Evolutionary conservation across 169 alveolate genomes (phyloP), one percentile per base, ranked within the genome.

Genomic region (Plasmodium gonderi): DNA sequence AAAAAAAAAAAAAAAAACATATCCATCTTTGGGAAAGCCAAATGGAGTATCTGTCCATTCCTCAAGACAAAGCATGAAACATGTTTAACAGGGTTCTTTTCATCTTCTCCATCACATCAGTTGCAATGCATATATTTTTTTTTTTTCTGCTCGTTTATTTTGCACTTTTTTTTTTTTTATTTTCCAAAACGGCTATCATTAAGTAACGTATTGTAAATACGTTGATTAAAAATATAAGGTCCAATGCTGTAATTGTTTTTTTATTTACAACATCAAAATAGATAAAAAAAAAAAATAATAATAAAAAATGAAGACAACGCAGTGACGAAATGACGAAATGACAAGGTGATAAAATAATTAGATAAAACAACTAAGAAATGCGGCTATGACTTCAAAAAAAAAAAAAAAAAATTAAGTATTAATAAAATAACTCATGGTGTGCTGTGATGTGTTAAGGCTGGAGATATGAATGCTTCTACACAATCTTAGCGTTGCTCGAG

Each of bases 341-440:
- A 49, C 65, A 14, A 23, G 14, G 51, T 6, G 69, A 12, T 12
- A 23, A 54, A 54, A 31, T 9, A n/a, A n/a, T 23, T 29, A 60
- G 4, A 14, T 60, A 11, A 74, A 74, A 74, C 40, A 49, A 23
- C 38, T 44, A 77, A 77, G 65, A 77, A 77, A 77, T 23, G 29
- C 38, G 17, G 38, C n/a, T 77, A 45, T 42, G 67, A 77, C 75
- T 77, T 77, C 40, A 77, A 77, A 77, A 77, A 77, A 49, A 60
- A 23, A 45, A 77, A 54, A 12, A 6, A 77, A n/a, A n/a, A n/a
- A n/a, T n/a, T n/a, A n/a, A n/a, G n/a, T n/a, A n/a, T n/a, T n/a
- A n/a, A n/a, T n/a, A n/a, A 47, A 47, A 47, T 47, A 47, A 47
- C 11, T 12, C 65, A 47, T 47, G n/a, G n/a, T n/a, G n/a, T n/a